Evolutionary conservation across 768 basidiomycete species (phyloP), one percentile per base, ranked within the genome.

Genomic region (Punctularia strigosozonata): DNA sequence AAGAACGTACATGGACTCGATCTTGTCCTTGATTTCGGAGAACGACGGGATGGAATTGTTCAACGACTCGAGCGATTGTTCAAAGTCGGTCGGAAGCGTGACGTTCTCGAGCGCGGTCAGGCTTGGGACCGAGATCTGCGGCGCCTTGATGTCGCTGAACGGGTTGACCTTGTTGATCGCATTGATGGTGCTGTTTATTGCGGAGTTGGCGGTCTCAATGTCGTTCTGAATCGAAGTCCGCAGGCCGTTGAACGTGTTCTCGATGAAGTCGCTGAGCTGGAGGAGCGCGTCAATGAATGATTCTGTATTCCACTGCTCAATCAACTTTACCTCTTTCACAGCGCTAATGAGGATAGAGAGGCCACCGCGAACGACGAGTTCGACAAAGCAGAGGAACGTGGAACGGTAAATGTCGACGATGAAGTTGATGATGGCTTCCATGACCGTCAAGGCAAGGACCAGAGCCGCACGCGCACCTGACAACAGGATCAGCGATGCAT

Each of bases 371-470:
- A 99, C 76, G 18, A 86, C 77, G 31, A 98, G 69, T 58, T 98
- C 90, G 46, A 95, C 63, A 48, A 95, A 90, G 57, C 94, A 99
- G 38, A 99, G 69, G 51, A 94, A 80, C 3, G 92, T 85, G 3
- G 90, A 92, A 28, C 91, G 81, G 54, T 95, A 98, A 33, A 81
- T 75, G 59, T 89, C 83, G 46, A 98, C 73, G 46, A 95, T 73
- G 58, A 98, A 97, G 50, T 86, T 89, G 60, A 91, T 80, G 50
- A 92, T 72, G 1, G 69, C 77, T 54, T 95, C 88, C 75, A 94
- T 81, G 25, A 78, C 65, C 0, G 85, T 94, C 40, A 97, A 63
- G 2, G 86, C 61, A 28, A 87, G 61, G 25, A 82, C 62, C 38
- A 95, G 69, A 5, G 80, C 71, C 7, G 66, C 75, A 17, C 85